Evolutionary conservation across 805 yeast species (phyloP), one percentile per base, ranked within the genome.

Genomic region (Schwanniomyces occidentalis): DNA sequence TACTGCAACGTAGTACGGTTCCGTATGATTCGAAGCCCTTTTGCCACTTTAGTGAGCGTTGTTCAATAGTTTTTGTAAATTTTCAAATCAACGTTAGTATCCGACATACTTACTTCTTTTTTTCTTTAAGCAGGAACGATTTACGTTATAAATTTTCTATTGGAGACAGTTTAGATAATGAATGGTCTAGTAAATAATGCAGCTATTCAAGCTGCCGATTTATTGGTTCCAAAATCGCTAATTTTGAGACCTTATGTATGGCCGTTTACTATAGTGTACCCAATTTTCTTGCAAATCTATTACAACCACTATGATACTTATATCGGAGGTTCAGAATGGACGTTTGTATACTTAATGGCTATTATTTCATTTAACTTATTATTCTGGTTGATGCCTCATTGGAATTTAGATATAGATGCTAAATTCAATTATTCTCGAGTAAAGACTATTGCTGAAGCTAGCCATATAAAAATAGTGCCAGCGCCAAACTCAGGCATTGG

Each of bases 261-360:
- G 72, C 95, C 96, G 7, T 90, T 89, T 58, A 59, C 83, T 39
- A 71, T 83, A 29, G 61, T 87, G 28, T 91, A 91, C 56, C 95
- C 96, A 5, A 53, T 74, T 13, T 86, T 85, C 57, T 65, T 67
- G 34, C 78, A 84, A 50, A 58, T 86, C 24, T 91, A 85, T 58
- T 51, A 59, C 40, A 63, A 65, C 41, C 77, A 81, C 38, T 91
- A 91, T 59, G 98, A 91, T 38, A 69, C 63, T 38, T 86, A 86
- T 56, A 84, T 91, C 52, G 84, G 75, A 28, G 96, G 96, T 16
- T 75, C 83, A 29, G 99, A 91, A 64, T 93, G 99, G 98, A 93
- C 98, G 0, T 87, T 86, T 58, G 93, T 91, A 23, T 90, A 78
- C 52, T 67, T 88, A 16, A 83, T 95, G 41, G 60, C 89, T 5